Conservation (phyloP, 1,284 basidiomycete species). For the Phlebopus sp. region DNA sequence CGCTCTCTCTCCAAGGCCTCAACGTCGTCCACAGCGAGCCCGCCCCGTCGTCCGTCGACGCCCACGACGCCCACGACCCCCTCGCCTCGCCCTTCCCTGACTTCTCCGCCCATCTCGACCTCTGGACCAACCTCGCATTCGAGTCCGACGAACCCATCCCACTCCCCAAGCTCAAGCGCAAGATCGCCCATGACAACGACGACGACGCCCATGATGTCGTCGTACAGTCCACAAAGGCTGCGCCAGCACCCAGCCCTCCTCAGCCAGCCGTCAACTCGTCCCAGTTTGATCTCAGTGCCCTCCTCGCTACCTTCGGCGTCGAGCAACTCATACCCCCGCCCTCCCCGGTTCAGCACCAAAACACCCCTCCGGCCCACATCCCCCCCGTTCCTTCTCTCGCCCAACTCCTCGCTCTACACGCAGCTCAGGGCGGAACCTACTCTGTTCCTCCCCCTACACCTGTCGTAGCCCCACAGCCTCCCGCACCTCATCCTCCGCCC, state of each 20-base stretch:
- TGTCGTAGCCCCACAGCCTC: conserved; percentile 13
- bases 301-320: conserved; percentile 62
- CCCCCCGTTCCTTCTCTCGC: conserved; percentile 52
- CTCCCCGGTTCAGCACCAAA: conserved; percentile 10
- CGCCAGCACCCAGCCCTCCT: conserved; percentile 22
- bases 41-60: conserved; percentile 38
- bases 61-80: conserved; percentile 52
- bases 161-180: conserved; percentile 35
- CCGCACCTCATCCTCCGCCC: conserved; percentile 7
- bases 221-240: conserved; percentile 42
- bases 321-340: conserved; percentile 45
- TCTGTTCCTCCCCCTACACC: conserved; percentile 22
- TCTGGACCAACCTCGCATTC: conserved; percentile 82
- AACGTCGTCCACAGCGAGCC: conserved; percentile 60
- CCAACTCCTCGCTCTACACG: conserved; percentile 61
- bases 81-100: conserved; percentile 65
- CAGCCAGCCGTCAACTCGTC: conserved; percentile 16
- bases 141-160: conserved; percentile 65
- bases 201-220: conserved; percentile 59
- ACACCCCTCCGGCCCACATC: conserved; percentile 14
- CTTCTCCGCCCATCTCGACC: conserved; percentile 73
- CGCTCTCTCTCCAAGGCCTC: conserved; percentile 66
- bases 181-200: conserved; percentile 42
- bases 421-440: conserved; percentile 29
- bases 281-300: conserved; percentile 51